phyloP scores from a whole-genome alignment of 2,329 filamentous ascomycete genomes.

The Aspergillus calidoustus region DNA sequence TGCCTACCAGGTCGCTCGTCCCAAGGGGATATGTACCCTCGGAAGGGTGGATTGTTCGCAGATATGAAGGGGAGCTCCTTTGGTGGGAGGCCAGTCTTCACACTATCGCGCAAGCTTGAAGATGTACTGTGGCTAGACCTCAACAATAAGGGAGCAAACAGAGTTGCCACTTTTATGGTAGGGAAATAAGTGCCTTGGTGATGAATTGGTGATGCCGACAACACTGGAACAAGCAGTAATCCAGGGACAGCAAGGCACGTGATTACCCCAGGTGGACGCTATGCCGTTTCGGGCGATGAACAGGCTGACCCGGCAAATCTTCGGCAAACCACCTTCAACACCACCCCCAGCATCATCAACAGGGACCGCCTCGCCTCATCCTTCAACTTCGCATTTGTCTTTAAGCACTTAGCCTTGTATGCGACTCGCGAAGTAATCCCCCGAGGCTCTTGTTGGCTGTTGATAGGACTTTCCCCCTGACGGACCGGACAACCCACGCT shows the following conservation, averaged over 20 bases:
- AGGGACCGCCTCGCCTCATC: neutral
- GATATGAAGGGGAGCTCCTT: too few relatives aligned
- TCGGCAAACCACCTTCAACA: neutral
- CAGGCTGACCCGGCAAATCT: neutral
- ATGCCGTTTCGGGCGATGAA: too few relatives aligned
- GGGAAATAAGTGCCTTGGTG: neutral
- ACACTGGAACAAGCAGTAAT: too few relatives aligned
- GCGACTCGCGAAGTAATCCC: neutral
- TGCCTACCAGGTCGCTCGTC: too few relatives aligned
- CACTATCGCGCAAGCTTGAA: too few relatives aligned
- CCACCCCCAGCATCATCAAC: neutral
- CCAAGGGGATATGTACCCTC: too few relatives aligned
- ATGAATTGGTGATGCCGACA: neutral
- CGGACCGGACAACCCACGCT: neutral
- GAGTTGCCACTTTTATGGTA: too few relatives aligned
- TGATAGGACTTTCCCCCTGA: neutral
- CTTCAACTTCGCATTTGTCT: neutral
- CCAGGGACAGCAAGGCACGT: neutral
- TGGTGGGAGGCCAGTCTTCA: too few relatives aligned
- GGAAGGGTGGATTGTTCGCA: too few relatives aligned
- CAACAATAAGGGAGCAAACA: too few relatives aligned
- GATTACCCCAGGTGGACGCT: neutral
- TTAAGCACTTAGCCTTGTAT: neutral
- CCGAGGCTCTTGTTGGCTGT: neutral
- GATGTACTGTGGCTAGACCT: too few relatives aligned